These are phyloP conservation scores for Furcasterigmium furcatum DNA, from an alignment of 2,329 filamentous ascomycete species.

Conservation along the genomic window DNA sequence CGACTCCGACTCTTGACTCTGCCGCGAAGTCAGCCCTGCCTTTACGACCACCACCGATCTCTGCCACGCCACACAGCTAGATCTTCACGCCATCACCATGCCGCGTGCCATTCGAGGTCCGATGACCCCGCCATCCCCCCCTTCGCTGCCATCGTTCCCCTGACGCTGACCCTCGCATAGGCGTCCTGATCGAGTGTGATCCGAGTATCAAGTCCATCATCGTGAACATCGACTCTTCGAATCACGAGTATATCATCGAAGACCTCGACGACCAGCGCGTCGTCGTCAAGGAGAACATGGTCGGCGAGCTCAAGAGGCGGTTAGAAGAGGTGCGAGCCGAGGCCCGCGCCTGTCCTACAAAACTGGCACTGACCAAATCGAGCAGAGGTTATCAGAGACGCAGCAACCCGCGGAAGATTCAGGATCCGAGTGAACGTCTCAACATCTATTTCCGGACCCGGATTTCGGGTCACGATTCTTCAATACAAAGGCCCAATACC, in stretches of 20 bases:
- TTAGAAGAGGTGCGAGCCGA: slow-evolving; percentile 59
- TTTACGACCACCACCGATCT: too few species aligned
- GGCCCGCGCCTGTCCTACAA: not conserved
- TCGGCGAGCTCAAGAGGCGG: slow-evolving; percentile 62
- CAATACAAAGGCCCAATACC: too few species aligned
- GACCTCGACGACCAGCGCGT: slow-evolving; percentile 76
- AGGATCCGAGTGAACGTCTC: slow-evolving; percentile 43
- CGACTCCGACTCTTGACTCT: too few species aligned
- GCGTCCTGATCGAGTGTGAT: slow-evolving; percentile 77
- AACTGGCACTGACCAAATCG: slow-evolving; percentile 1
- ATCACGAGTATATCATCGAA: slow-evolving; percentile 74
- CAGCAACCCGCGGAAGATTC: slow-evolving; percentile 49
- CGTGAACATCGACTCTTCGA: slow-evolving; percentile 67
- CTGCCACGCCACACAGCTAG: too few species aligned
- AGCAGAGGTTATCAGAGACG: slow-evolving; percentile 48
- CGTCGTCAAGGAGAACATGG: slow-evolving; percentile 72
- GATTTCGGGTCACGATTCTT: too few species aligned
- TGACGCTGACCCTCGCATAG: slow-evolving; percentile 28
- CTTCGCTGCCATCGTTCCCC: not conserved
- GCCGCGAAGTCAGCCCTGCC: too few species aligned
- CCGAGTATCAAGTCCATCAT: slow-evolving; percentile 88
- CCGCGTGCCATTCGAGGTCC: slow-evolving; percentile 56
- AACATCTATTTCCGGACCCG: too few species aligned
- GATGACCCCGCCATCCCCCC: slow-evolving; percentile 17
- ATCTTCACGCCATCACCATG: slow-evolving; percentile 43